Conservation (phyloP, 73 alveolate species). For the Durusdinium trenchii region DNA sequence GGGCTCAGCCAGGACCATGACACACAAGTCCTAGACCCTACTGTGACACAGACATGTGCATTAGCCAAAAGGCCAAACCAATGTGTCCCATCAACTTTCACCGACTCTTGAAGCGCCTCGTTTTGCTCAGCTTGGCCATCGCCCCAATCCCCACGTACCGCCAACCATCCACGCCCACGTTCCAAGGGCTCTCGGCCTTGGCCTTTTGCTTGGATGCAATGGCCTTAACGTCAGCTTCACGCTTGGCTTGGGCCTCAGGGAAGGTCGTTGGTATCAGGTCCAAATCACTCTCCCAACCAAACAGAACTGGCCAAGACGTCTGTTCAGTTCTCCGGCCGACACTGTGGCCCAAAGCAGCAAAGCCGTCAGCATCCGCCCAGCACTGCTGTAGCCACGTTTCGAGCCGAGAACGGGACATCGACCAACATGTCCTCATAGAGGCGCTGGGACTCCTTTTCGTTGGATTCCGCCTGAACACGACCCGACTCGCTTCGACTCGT, state of each 20-base stretch:
- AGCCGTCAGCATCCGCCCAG: not conserved
- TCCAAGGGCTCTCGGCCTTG: slow-evolving; percentile 8
- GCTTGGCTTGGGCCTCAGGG: slow-evolving; percentile 64
- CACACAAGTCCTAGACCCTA: not conserved
- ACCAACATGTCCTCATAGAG: slow-evolving; percentile 86
- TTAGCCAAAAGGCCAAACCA: no score
- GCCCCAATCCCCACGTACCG: not conserved
- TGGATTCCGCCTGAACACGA: slow-evolving; percentile 9
- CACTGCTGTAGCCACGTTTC: not conserved
- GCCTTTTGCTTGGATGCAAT: slow-evolving; percentile 86
- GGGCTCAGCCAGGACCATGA: no score
- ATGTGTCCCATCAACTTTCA: not conserved
- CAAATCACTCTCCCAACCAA: not conserved
- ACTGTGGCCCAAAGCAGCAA: not conserved
- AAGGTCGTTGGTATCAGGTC: not conserved
- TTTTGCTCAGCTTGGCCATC: not conserved
- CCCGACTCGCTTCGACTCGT: no score
- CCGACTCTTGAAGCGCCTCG: not conserved
- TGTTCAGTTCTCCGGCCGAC: not conserved
- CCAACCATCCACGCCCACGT: no score
- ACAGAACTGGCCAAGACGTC: not conserved
- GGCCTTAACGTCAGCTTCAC: slow-evolving; percentile 86
- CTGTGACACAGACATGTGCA: not conserved
- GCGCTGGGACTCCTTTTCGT: slow-evolving; percentile 80
- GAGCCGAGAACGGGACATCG: not conserved